These are phyloP conservation scores for Mortierella sp. DNA, from an alignment of 371 early-diverging fungal species.

Conservation along the genomic window DNA sequence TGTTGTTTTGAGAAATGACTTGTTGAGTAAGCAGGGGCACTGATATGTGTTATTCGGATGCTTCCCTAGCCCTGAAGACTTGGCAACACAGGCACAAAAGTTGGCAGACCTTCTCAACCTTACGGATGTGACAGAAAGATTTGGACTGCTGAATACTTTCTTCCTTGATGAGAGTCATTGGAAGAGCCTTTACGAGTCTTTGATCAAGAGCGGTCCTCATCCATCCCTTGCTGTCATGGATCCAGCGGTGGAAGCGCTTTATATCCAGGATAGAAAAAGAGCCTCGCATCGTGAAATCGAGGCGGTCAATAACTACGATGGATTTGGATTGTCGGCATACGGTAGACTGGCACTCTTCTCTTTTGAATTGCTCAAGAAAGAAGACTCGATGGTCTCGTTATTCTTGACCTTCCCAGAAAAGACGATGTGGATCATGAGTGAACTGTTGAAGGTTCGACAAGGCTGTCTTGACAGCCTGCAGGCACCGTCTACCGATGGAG, in stretches of 20 bases:
- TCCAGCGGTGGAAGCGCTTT: conserved; percentile 41
- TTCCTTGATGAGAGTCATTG: conserved; percentile 52
- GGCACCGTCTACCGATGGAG: conserved; percentile 33
- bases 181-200: conserved; percentile 32
- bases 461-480: conserved; percentile 46
- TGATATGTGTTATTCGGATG: not conserved
- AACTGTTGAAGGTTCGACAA: conserved; percentile 54
- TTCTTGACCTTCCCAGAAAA: conserved; percentile 48
- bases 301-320: conserved; percentile 55
- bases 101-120: conserved; percentile 33
- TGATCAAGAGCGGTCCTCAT: conserved; percentile 32
- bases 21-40: not conserved
- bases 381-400: conserved; percentile 36
- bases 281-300: not conserved
- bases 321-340: conserved; percentile 65
- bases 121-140: conserved; percentile 31
- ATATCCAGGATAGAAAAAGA: conserved; percentile 5
- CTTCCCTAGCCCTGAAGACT: conserved; percentile 50
- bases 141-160: conserved; percentile 30
- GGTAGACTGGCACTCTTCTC: conserved; percentile 62
- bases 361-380: conserved; percentile 54
- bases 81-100: conserved; percentile 41
- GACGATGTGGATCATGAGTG: conserved; percentile 56
- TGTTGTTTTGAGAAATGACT: not conserved
- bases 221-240: conserved; percentile 45